Percentiles rank a stretch among this genome's conserved stretches.
Conservation (phyloP, 257 asterid species). For the Nicotiana noctiflora region DNA sequence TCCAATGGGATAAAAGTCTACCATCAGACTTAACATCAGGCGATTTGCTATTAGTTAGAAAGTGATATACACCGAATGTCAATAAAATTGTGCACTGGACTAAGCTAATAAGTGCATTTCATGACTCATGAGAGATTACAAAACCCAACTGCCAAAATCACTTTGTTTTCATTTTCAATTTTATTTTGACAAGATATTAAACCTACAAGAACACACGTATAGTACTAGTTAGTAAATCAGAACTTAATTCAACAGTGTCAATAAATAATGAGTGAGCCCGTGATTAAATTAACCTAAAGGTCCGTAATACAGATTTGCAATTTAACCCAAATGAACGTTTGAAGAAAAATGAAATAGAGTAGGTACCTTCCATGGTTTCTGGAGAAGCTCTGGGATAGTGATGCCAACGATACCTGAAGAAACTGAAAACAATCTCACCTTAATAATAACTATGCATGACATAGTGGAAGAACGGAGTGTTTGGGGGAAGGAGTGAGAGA, state of each 20-base stretch:
- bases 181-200: not conserved
- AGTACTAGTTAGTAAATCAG: not conserved
- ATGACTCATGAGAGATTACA: not conserved
- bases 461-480: not conserved
- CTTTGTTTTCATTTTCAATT: not conserved
- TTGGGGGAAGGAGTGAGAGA: not conserved
- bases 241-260: not conserved
- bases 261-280: not conserved
- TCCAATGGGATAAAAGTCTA: not conserved
- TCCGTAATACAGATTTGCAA: not conserved
- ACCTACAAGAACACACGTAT: not conserved
- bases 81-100: not conserved
- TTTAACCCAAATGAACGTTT: not conserved
- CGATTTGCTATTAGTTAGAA: not conserved
- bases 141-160: not conserved
- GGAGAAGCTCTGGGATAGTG: conserved; percentile 11
- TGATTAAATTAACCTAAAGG: not conserved
- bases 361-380: conserved; percentile 33
- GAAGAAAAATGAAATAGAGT: not conserved
- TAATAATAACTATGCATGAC: not conserved
- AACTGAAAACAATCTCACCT: not conserved
- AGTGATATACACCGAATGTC: not conserved
- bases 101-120: not conserved
- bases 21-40: not conserved
- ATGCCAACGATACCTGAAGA: conserved; percentile 11